These are phyloP conservation scores for Trichoderma orchidacearum DNA, from an alignment of 495 filamentous ascomycete species.

Conservation along the genomic window DNA sequence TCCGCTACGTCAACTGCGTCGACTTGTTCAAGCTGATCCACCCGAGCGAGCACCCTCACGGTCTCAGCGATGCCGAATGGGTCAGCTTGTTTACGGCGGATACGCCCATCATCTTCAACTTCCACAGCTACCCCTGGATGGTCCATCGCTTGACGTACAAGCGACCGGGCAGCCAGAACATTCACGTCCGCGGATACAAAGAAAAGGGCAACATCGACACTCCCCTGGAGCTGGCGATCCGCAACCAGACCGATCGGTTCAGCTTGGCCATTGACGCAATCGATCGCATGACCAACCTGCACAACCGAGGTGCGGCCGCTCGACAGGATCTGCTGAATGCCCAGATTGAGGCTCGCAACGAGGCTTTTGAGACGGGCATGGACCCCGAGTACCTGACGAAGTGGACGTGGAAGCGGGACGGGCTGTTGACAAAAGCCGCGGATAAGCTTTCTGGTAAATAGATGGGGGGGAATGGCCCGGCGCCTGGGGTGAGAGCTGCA, in stretches of 20 bases:
- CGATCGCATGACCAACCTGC: slow-evolving; percentile 42
- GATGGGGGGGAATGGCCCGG: too few species aligned
- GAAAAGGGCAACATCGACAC: slow-evolving; percentile 74
- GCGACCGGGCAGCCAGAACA: slow-evolving; percentile 45
- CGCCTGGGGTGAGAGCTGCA: background rate
- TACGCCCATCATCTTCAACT: slow-evolving; percentile 63
- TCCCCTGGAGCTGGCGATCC: slow-evolving; percentile 55
- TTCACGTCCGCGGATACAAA: slow-evolving; percentile 59
- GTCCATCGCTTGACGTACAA: slow-evolving; percentile 61
- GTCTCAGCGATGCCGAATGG: slow-evolving; percentile 48
- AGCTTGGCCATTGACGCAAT: slow-evolving; percentile 61
- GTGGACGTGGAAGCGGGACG: slow-evolving; percentile 46
- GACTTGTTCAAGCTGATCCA: slow-evolving; percentile 64
- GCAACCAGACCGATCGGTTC: slow-evolving; percentile 59
- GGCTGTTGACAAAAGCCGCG: slow-evolving; percentile 12
- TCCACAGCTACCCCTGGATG: slow-evolving; percentile 67
- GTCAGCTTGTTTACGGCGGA: slow-evolving; percentile 49
- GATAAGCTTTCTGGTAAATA: too few species aligned
- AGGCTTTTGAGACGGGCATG: slow-evolving; percentile 50
- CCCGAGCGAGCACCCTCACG: slow-evolving; percentile 50
- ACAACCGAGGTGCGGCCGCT: slow-evolving; percentile 40
- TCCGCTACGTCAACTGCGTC: slow-evolving; percentile 63
- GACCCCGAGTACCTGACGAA: slow-evolving; percentile 50
- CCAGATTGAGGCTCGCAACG: slow-evolving; percentile 41
- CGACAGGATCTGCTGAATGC: slow-evolving; percentile 46